Percentiles rank a stretch among this genome's conserved stretches.
Evolutionary conservation across 305 asterid genomes (phyloP).

Genomic region (Fraxinus dipetala): DNA sequence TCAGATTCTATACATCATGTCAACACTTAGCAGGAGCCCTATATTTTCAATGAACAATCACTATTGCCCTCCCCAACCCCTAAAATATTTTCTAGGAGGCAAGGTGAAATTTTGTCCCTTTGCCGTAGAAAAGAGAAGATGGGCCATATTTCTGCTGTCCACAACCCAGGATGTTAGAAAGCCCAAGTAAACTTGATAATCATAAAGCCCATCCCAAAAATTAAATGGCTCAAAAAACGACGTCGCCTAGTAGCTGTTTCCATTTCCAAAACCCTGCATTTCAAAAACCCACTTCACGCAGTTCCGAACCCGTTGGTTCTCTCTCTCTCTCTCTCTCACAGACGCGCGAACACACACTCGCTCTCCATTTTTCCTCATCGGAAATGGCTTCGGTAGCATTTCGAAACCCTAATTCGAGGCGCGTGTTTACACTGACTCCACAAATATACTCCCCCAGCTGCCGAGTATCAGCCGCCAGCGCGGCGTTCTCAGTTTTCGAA

Average conservation of each 20-base stretch:
- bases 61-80: background rate
- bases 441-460: slow-evolving; percentile 55
- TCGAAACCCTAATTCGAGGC: slow-evolving; percentile 56
- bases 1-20: background rate
- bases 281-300: slow-evolving; percentile 14
- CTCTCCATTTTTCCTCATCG: background rate
- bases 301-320: background rate
- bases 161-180: background rate
- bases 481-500: slow-evolving; percentile 44
- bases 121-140: background rate
- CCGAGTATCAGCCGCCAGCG: slow-evolving; percentile 55
- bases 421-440: slow-evolving; percentile 49
- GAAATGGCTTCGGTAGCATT: slow-evolving; percentile 70
- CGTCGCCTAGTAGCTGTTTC: slow-evolving; percentile 35
- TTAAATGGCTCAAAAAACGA: background rate
- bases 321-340: background rate
- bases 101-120: background rate
- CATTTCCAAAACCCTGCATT: slow-evolving; percentile 42
- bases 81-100: background rate
- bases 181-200: background rate
- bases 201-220: slow-evolving; percentile 14
- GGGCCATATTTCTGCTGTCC: background rate
- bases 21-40: background rate
- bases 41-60: no score
- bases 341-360: background rate